These are phyloP conservation scores for Ustilago cynodontis DNA, from an alignment of 1,284 basidiomycete species.

Conservation along the genomic window DNA sequence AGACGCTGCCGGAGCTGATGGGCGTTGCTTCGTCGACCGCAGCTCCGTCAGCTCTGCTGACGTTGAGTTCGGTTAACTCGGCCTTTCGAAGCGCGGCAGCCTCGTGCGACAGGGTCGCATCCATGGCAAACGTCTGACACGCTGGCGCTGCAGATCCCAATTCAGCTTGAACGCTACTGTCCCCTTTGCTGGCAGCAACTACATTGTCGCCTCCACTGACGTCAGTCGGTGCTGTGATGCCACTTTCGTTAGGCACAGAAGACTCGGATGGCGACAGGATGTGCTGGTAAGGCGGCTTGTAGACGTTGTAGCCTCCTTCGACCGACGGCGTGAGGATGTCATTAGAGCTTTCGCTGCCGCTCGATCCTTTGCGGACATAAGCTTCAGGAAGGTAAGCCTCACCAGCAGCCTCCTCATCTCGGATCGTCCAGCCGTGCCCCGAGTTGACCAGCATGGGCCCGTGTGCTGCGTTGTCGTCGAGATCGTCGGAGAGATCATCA, in stretches of 20 bases:
- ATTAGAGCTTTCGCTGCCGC: constrained; percentile 36
- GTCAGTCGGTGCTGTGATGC: background rate
- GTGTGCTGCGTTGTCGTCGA: constrained; percentile 5
- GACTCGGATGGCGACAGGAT: constrained; percentile 28
- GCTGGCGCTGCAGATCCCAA: constrained; percentile 11
- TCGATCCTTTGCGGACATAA: constrained; percentile 34
- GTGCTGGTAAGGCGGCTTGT: constrained; percentile 61
- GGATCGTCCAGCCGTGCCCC: constrained; percentile 52
- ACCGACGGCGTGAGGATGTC: constrained; percentile 61
- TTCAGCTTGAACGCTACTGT: background rate
- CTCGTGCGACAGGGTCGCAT: constrained; percentile 31
- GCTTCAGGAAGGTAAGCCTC: constrained; percentile 33
- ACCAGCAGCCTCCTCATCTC: constrained; percentile 15
- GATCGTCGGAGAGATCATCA: constrained; percentile 55
- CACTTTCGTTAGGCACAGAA: constrained; percentile 11
- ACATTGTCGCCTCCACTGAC: background rate
- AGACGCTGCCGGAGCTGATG: constrained; percentile 28
- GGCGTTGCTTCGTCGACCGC: constrained; percentile 15
- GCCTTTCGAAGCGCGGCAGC: constrained; percentile 46
- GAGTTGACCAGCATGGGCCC: constrained; percentile 51
- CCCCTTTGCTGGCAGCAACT: background rate
- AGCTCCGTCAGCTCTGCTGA: too few species aligned
- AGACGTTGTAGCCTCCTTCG: constrained; percentile 64
- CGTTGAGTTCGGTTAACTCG: background rate
- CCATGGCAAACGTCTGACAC: constrained; percentile 41